Percentiles rank a stretch among this genome's conserved stretches.
phyloP scores from a whole-genome alignment of 768 basidiomycete genomes.

The Naganishia kalamii region DNA sequence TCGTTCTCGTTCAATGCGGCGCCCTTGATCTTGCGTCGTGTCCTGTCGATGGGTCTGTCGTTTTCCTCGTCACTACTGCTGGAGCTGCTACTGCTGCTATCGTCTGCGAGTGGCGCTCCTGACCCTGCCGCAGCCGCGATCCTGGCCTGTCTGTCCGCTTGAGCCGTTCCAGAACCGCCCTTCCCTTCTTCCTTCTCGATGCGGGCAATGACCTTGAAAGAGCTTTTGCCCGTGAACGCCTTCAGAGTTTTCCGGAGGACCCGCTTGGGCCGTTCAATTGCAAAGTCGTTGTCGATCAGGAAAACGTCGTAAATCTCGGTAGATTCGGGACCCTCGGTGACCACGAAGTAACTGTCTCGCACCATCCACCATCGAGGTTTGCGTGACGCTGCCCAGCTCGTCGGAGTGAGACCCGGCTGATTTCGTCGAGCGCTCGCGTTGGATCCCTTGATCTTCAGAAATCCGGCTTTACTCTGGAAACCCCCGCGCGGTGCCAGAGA shows the following conservation, averaged over 20 bases:
- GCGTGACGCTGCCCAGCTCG: constrained; percentile 49
- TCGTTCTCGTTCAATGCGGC: constrained; percentile 48
- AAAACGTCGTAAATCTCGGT: constrained; percentile 89
- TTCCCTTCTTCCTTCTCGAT: constrained; percentile 19
- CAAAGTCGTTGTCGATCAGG: constrained; percentile 79
- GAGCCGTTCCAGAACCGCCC: constrained; percentile 11
- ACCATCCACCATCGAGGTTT: constrained; percentile 83
- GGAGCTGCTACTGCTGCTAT: not conserved
- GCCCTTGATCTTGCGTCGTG: constrained; percentile 45
- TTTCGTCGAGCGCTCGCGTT: constrained; percentile 45
- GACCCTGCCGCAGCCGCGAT: constrained; percentile 26
- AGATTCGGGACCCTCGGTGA: constrained; percentile 73
- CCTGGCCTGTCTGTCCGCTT: constrained; percentile 15
- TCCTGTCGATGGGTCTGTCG: constrained; percentile 31
- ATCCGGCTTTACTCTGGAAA: constrained; percentile 84
- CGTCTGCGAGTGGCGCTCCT: constrained; percentile 19
- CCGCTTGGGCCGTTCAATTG: constrained; percentile 80
- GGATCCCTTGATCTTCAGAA: constrained; percentile 50
- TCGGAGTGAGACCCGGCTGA: constrained; percentile 48
- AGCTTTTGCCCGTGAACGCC: constrained; percentile 52
- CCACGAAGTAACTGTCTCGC: constrained; percentile 83
- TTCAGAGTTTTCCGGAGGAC: constrained; percentile 80
- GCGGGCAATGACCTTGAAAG: constrained; percentile 22
- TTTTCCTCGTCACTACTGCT: constrained; percentile 24
- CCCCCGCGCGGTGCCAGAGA: constrained; percentile 69